Evolutionary conservation across 2,329 filamentous ascomycete genomes (phyloP).

Genomic region (Scedosporium apiospermum): DNA sequence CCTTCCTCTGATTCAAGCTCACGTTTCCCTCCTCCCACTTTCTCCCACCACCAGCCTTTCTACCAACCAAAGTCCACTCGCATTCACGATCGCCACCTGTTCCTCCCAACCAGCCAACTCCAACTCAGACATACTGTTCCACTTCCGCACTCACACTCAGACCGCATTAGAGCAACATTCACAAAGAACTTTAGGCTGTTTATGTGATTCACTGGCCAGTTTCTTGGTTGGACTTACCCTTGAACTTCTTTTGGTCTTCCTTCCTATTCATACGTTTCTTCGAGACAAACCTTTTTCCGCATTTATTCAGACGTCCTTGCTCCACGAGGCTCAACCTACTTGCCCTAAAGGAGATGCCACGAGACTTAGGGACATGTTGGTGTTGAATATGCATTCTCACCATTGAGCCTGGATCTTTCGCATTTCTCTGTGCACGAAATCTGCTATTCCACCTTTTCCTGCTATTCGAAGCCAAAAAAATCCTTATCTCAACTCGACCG

Average conservation of each 20-base stretch:
- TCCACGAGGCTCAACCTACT: background rate
- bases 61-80: slow-evolving; percentile 6
- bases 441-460: background rate
- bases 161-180: background rate
- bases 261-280: background rate
- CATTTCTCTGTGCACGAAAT: background rate
- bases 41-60: slow-evolving; percentile 8
- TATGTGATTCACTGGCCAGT: too few species aligned
- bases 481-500: background rate
- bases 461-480: background rate
- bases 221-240: too few species aligned
- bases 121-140: too few species aligned
- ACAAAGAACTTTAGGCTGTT: too few species aligned
- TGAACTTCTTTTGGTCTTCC: background rate
- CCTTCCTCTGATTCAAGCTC: slow-evolving; percentile 1
- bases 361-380: slow-evolving; percentile 8
- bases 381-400: slow-evolving; percentile 15
- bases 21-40: background rate
- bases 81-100: background rate
- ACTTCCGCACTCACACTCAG: too few species aligned
- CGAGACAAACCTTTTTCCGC: background rate
- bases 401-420: slow-evolving; percentile 7
- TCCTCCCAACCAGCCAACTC: background rate
- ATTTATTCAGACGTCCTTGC: background rate
- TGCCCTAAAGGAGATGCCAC: slow-evolving; percentile 12